These are phyloP conservation scores for Pulicaria dysenterica DNA, from an alignment of 129 eudicot species.

Conservation along the genomic window DNA sequence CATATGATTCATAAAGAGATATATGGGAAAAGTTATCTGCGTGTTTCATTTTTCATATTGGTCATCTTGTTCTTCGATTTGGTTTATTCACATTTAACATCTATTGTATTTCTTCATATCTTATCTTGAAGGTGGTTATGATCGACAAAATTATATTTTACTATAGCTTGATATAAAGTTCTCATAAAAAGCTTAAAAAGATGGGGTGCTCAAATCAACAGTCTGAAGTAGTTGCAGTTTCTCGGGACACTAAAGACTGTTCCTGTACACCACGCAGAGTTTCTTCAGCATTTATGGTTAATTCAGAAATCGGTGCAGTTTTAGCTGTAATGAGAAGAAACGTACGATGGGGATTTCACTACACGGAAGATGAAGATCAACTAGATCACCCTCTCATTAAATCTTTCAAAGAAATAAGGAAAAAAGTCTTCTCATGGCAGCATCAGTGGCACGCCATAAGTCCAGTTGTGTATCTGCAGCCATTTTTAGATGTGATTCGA, in stretches of 20 bases:
- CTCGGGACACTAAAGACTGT: slow-evolving; percentile 39
- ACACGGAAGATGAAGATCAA: slow-evolving; percentile 81
- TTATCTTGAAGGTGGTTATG: slow-evolving; percentile 48
- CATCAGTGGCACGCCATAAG: slow-evolving; percentile 60
- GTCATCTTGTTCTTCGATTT: neutral
- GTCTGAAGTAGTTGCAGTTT: slow-evolving; percentile 36
- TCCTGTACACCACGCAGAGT: slow-evolving; percentile 44
- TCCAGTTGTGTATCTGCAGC: slow-evolving; percentile 77
- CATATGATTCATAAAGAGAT: slow-evolving; percentile 9
- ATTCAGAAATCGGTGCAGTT: slow-evolving; percentile 89
- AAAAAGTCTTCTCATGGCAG: slow-evolving; percentile 73
- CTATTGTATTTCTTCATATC: slow-evolving; percentile 4
- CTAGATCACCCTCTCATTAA: slow-evolving; percentile 81
- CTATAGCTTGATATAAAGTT: slow-evolving; percentile 24
- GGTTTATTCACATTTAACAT: slow-evolving; percentile 25
- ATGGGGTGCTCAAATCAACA: slow-evolving; percentile 55
- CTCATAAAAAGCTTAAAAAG: slow-evolving; percentile 19
- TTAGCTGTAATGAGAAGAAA: slow-evolving; percentile 94
- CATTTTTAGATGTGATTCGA: slow-evolving; percentile 79
- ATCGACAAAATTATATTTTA: slow-evolving; percentile 32
- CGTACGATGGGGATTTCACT: slow-evolving; percentile 93
- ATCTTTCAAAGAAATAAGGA: slow-evolving; percentile 72
- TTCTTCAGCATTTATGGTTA: slow-evolving; percentile 78
- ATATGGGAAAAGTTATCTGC: neutral
- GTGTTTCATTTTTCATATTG: neutral